phyloP scores from a whole-genome alignment of 164 flowering plant species.

The Brasenia schreberi region DNA sequence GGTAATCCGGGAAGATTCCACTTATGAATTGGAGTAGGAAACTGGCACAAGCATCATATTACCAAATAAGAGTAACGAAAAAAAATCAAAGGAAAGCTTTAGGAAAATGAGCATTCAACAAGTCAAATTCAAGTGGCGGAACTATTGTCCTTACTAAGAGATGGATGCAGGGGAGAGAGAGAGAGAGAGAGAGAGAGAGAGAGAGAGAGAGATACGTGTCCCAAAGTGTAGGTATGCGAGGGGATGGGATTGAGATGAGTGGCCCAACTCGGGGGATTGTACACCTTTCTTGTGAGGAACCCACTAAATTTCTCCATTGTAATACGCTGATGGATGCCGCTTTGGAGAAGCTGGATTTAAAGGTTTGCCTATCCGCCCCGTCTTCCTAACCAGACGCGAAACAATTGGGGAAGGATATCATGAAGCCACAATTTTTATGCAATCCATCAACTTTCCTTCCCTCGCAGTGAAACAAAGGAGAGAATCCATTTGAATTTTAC shows the following conservation, averaged over 20 bases:
- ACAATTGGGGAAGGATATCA: too few relatives aligned
- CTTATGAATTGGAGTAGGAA: conserved; percentile 91
- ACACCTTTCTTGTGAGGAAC: conserved; percentile 44
- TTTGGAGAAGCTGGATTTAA: too few relatives aligned
- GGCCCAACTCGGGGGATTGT: conserved; percentile 79
- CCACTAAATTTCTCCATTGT: conserved; percentile 2
- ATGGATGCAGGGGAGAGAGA: neutral
- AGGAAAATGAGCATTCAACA: too few relatives aligned
- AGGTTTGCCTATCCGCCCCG: too few relatives aligned
- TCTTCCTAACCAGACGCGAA: too few relatives aligned
- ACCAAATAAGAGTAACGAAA: neutral
- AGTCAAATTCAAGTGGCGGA: neutral
- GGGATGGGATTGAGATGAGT: conserved; percentile 64
- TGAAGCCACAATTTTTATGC: too few relatives aligned
- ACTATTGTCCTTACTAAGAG: neutral
- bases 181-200: conserved; percentile 1
- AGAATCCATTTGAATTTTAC: too few relatives aligned
- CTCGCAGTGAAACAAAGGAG: too few relatives aligned
- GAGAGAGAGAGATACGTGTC: conserved; percentile 27
- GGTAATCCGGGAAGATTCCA: conserved; percentile 91
- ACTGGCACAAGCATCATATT: conserved; percentile 18
- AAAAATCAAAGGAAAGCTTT: neutral
- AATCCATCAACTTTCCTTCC: too few relatives aligned
- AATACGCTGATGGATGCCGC: too few relatives aligned
- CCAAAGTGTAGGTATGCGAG: conserved; percentile 55